Base-by-base conservation (phyloP, 2,329 filamentous ascomycete genomes). In the Trematosphaeria pertusa region DNA sequence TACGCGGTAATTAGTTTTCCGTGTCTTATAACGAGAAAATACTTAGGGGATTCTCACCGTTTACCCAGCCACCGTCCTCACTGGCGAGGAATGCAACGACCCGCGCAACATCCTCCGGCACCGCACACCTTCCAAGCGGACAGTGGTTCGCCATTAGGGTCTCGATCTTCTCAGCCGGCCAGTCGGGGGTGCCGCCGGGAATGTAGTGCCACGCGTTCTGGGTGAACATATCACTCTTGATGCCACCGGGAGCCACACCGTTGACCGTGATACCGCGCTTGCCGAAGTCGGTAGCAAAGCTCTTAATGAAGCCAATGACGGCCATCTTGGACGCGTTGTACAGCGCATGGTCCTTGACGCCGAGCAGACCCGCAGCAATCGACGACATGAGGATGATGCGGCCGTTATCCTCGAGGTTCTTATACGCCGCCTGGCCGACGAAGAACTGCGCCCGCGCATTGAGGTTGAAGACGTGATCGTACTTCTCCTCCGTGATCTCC, bases 141-240 rank as follows among this genome's bases (percentile, higher is more conserved):
- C 78, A 80, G 59, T 77, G 72, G 14, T 73, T 68, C 19, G 77
- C 76, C 77, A 81, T 80, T 34, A 78, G 55, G 4, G 52, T 60
- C 71, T 81, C 78, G 24, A 81, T 79, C 66, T 76, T 77, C 46
- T 77, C 75, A 1, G 74, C 75, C 0, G 76, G 69, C 72, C 73
- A 77, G 22, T 78, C 76, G n/a, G 77, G 76, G 4, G 65, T 72
- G 8, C 72, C 78, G 3, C 75, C 75, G 1, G 77, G 77, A 32
- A 79, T 79, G 55, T 78, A 77, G 45, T 73, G 72, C 70, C 74
- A 75, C 18, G 84, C 80, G 70, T 87, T 87, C 71, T 83, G 80
- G 51, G 85, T 79, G 75, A 87, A 91, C 87, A 91, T 91, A 70
- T 91, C 88, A 33, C 80, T 85, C 80, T 88, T 87, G 75, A 89